Percentiles rank a stretch among this genome's conserved stretches.
Conservation (phyloP, 257 asterid species). For the Jacaranda copaia region DNA sequence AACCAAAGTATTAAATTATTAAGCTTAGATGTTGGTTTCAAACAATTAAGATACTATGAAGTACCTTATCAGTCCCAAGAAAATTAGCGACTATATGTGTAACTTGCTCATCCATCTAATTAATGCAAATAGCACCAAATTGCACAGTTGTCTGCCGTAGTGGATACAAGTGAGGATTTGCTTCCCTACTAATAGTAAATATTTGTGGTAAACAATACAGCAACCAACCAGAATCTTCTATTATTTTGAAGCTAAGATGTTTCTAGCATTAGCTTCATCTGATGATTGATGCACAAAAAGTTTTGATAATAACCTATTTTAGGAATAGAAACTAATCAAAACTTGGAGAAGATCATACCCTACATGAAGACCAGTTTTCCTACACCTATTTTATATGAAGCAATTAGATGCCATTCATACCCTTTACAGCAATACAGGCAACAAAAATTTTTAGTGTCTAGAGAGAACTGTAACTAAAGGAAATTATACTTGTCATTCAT, state of each 20-base stretch:
- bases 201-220: slow-evolving; percentile 90
- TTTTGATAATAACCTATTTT: slow-evolving; percentile 76
- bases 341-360: slow-evolving; percentile 22
- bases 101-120: slow-evolving; percentile 85
- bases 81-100: slow-evolving; percentile 98
- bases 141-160: slow-evolving; percentile 97
- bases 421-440: too few relatives aligned
- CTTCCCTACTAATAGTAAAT: slow-evolving; percentile 94
- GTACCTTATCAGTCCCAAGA: slow-evolving; percentile 96
- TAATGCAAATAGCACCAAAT: slow-evolving; percentile 92
- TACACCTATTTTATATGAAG: too few relatives aligned
- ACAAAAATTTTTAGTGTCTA: too few relatives aligned
- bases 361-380: background rate
- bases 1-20: background rate
- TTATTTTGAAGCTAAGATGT: slow-evolving; percentile 87
- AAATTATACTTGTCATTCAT: too few relatives aligned
- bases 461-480: too few relatives aligned
- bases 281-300: slow-evolving; percentile 73
- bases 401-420: too few relatives aligned
- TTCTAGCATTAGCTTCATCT: slow-evolving; percentile 90
- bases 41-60: background rate
- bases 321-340: slow-evolving; percentile 27
- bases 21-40: background rate
- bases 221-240: slow-evolving; percentile 87
- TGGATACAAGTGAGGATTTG: slow-evolving; percentile 93